Base-by-base conservation (phyloP, 129 eudicot genomes). In the Flaveria bidentis region DNA sequence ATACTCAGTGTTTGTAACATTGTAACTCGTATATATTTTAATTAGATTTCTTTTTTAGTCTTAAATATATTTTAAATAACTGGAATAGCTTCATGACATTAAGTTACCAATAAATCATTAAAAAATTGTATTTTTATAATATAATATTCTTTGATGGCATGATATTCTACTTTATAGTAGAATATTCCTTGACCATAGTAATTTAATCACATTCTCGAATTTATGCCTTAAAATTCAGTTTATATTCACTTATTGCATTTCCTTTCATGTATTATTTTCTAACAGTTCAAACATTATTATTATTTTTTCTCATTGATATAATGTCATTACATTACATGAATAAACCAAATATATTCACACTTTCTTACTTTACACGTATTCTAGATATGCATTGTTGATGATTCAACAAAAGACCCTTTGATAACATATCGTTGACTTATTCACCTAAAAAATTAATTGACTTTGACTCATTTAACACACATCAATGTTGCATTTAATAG, bases 401-500 rank as follows among this genome's bases (percentile, higher is more conserved):
- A 16, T 52, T 13, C 16, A 51, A 51, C 6, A 51, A 15, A 15
- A 9, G 12, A 36, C 41, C 41, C 41, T 36, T 36, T 36, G 41
- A 36, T 5, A 1, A 20, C 25, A 18, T 20, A 56, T 57, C 17
- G 17, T 68, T 68, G 73, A 68, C 73, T 22, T 22, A 10, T 44
- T 44, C 14, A 45, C 15, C 50, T 44, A 11, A 20, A 44, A 18
- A 5, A 20, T 18, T 44, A 68, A 68, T 44, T 46, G 17, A 46
- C 18, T 68, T 68, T 68, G 73, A 68, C 76, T 5, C 47, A 2
- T 65, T 76, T 44, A 17, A 65, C 8, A 45, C 55, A 49, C 36
- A 76, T 76, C 50, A 52, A 76, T 50, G 51, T 65, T 20, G 41
- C 74, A 76, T 76, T 76, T 76, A 76, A 66, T 18, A 14, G 18